Evolutionary conservation across 2,329 filamentous ascomycete genomes (phyloP), one percentile per base, ranked within the genome.

Genomic region (Arthroderma sp.): DNA sequence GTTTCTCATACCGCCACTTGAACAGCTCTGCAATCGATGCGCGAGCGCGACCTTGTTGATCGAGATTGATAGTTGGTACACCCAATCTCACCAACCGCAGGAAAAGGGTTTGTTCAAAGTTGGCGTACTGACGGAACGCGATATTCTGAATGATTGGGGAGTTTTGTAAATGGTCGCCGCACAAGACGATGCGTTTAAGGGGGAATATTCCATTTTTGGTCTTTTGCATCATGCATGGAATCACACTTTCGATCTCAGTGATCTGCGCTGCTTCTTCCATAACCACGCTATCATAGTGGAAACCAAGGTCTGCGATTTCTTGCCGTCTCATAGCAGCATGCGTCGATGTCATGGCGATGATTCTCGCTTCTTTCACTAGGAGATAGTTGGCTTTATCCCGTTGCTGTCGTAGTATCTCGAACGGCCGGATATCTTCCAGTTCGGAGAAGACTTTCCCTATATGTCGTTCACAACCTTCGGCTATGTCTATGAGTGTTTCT

Each of bases 181-280:
- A 94, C 2, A 98, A 79, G 2, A 98, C 88, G 4, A 98, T 84
- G 41, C 94, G 81, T 70, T 96, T 89, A 11, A 98, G 75, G 2
- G 84, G 82, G 63, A 88, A 79, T 66, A 88, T 79, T 35, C 86
- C 86, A 55, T 85, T 77, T 62, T 82, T 81, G 19, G 86, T 82
- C 61, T 87, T 88, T 68, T 98, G 94, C 72, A 98, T 79, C n/a
- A 91, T 87, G 56, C 95, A 78, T 0, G 93, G 93, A 62, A 98
- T 89, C 73, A 98, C 97, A 62, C 89, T 95, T 69, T 98, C 93
- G 49, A 96, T 87, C 71, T 98, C 93, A 0, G 91, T 98, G 67
- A 98, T 91, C 68, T 98, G 93, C 11, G 93, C 93, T 4, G 93
- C 91, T 77, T 98, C 93, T 75, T 98, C 93, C 87, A 98, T 96